Base-by-base conservation (phyloP, 495 filamentous ascomycete species). In the Parachaetomium inaequale region DNA sequence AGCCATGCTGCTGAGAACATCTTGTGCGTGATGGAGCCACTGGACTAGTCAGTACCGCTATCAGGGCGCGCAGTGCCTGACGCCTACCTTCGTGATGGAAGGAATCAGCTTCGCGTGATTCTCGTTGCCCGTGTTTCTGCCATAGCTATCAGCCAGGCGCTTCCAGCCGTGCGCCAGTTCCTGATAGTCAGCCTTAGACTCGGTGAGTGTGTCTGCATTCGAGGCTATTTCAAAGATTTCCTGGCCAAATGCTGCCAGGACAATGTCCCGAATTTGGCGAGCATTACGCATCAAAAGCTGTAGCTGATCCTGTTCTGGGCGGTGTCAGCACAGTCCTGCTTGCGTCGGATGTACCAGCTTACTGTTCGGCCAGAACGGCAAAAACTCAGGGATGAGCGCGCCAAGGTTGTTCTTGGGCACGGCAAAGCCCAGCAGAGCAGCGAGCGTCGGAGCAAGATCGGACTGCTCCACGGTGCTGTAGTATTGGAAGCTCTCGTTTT, bases 321-420 rank as follows among this genome's bases (percentile, higher is more conserved):
- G 34, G 26, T 11, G 28, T 58, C 45, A 61, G 47, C 63, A 69
- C 15, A 62, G 36, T 21, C 15, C 31, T 7, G 0, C 0, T 5
- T 29, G 29, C 5, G 23, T 34, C 29, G 19, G 7, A 46, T 2
- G 8, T 17, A 46, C 6, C 4, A 17, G 26, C 86, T 76, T 68
- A 76, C 79, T 69, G n/a, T 75, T 69, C 5, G 76, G 55, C 92
- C 92, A 98, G 67, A 96, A 83, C 3, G 76, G 74, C 11, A 97
- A 76, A 63, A 98, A 83, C 8, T 89, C 82, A 4, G 86, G 81
- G 55, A 98, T 94, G 56, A 97, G 89, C 19, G 92, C 86, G 2
- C 94, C 94, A 0, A 98, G 75, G 66, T 89, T 98, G 68, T 99
- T 99, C 74, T 87, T 82, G n/a, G 94, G 89, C 19, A 96, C 81